Evolutionary conservation across 2,329 filamentous ascomycete species (phyloP), one percentile per base, ranked within the genome.

Genomic region (Ascocoryne sarcoides): DNA sequence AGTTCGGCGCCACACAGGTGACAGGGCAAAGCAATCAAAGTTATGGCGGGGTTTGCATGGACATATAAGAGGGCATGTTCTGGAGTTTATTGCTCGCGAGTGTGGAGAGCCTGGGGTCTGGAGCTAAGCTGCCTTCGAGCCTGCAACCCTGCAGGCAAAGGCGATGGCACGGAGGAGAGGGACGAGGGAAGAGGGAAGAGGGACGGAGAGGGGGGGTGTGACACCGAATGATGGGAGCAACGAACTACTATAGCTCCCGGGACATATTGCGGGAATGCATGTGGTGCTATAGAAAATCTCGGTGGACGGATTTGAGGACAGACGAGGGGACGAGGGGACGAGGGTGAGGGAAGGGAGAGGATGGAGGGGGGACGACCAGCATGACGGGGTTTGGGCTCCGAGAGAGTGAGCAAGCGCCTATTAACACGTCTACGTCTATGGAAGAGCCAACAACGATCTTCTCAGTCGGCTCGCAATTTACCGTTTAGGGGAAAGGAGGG

Each of bases 41-140:
- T 44, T 48, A 55, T 56, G 51, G 55, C 54, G 55, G 54, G 55
- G 55, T 56, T 41, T 48, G 54, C 51, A 55, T 56, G 48, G 45
- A 51, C 44, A 40, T 42, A 45, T 47, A 45, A 44, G 47, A 51
- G 47, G 51, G 41, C 45, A 48, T 48, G 48, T 37, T 44, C 42
- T 45, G 37, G 42, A 48, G 42, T 49, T 53, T 50, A 53, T 54
- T 53, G 51, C 42, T 42, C 40, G 43, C 32, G 42, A 47, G 28
- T 49, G 46, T 50, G 43, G 46, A 50, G 47, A 45, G 42, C 36
- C 40, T 28, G 29, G 43, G 48, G 40, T 36, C 32, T n/a, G 20
- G 32, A 32, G 36, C 19, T 26, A 18, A 8, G 32, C 16, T 34
- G 32, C 8, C 9, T 17, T 8, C 17, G 32, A 34, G 29, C 17